Evolutionary conservation across 2,329 filamentous ascomycete species (phyloP), one percentile per base, ranked within the genome.

Genomic region (Neobulgaria alba): DNA sequence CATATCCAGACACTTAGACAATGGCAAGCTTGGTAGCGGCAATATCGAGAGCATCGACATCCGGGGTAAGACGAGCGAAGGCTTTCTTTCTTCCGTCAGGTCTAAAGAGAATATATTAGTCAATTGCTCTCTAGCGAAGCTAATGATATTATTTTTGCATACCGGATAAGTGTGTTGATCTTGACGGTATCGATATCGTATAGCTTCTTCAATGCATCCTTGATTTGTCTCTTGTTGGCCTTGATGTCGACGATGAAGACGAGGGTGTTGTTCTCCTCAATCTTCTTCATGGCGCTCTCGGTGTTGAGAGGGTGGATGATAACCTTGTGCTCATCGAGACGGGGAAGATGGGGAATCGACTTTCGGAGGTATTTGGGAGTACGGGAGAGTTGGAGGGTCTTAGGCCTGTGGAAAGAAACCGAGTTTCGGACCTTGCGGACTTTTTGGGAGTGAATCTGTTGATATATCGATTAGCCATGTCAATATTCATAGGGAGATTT

Each of bases 261-360:
- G 39, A 98, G 81, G 57, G 92, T 98, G 81, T 98, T 98, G 82
- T 98, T 89, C 84, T 98, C 92, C 79, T 98, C 92, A 61, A 98
- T 95, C 85, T 95, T 95, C 87, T 98, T 98, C 90, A 98, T 96
- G 63, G 93, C 92, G 64, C 84, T 92, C 84, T 98, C 92, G 48
- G 92, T 98, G 83, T 98, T 98, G 65, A 98, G 79, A 57, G 92
- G 92, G 81, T 95, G 87, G 65, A 96, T 76, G 68, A 98, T 84
- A 67, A 96, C 77, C 82, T 94, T 95, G 79, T 89, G 85, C 73
- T 90, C 85, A 73, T 98, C 92, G 63, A 98, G 85, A 61, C 88
- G 85, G 59, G 89, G 83, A 65, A 79, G 77, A 68, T 90, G 83
- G 61, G 85, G 82, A 66, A 98, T 79, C 57, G 87, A 89, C 78